These are phyloP conservation scores for Letharia lupina DNA, from an alignment of 495 filamentous ascomycete species.

Conservation along the genomic window DNA sequence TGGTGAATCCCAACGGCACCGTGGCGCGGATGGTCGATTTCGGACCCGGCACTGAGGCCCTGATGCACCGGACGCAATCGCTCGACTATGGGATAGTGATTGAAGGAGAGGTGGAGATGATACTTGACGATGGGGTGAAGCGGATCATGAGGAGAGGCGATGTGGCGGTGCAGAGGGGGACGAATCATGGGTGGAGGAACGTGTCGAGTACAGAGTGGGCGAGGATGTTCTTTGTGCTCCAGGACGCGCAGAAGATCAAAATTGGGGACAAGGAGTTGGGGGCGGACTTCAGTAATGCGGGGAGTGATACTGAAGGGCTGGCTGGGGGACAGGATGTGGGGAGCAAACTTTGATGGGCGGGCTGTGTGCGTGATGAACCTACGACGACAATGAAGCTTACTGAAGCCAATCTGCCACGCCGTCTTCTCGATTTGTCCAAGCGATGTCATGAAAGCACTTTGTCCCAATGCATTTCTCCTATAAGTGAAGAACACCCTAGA, in stretches of 20 bases:
- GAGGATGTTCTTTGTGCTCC: constrained; percentile 49
- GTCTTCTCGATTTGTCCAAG: neutral
- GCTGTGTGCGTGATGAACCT: neutral
- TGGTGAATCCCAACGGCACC: constrained; percentile 26
- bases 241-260: constrained; percentile 30
- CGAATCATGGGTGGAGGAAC: constrained; percentile 63
- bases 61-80: constrained; percentile 62
- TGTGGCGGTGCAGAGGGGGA: constrained; percentile 55
- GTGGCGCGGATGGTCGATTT: constrained; percentile 24
- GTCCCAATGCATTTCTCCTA: neutral
- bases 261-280: constrained; percentile 31
- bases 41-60: constrained; percentile 18
- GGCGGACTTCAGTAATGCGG: constrained; percentile 36
- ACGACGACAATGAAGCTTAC: neutral
- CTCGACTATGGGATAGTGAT: constrained; percentile 71
- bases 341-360: neutral
- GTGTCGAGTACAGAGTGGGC: constrained; percentile 45
- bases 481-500: neutral
- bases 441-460: neutral
- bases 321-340: too few species aligned
- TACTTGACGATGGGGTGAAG: constrained; percentile 52
- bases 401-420: too few species aligned
- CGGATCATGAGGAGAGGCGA: constrained; percentile 52
- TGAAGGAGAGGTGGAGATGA: constrained; percentile 60
- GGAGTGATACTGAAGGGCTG: constrained; percentile 15